Evolutionary conservation across 768 basidiomycete species (phyloP), one percentile per base, ranked within the genome.

Genomic region (Lepiota venenata): DNA sequence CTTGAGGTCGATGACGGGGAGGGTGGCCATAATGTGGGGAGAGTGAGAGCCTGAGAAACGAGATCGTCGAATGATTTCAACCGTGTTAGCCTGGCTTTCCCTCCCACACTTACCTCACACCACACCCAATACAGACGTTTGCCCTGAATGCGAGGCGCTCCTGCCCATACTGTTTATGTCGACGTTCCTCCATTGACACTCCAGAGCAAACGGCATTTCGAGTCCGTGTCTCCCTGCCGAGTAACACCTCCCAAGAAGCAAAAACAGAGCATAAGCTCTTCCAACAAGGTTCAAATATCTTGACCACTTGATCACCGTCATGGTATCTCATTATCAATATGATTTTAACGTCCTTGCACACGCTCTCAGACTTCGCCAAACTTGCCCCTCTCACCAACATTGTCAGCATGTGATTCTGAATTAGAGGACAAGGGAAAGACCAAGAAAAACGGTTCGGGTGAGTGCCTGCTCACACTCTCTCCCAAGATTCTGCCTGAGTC

Each of bases 1-100:
- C 51, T 77, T 65, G 59, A 86, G 76, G 63, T 78, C 79, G 59
- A 82, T 67, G 35, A 82, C 78, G 25, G 83, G 79, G 38, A 89
- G 74, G 51, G 88, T 82, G 20, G 53, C 27, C 87, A 90, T 89
- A 64, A 71, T 70, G 65, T 65, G 58, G 56, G 57, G 56, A 61
- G 60, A 45, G 54, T 63, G 62, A 61, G 66, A 66, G 63, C n/a
- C n/a, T n/a, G 63, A 59, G 60, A 43, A 52, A 32, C 44, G 35
- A 47, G n/a, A n/a, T n/a, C n/a, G n/a, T n/a, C n/a, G n/a, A n/a
- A n/a, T 22, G 18, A n/a, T 42, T 22, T 21, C 20, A 22, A 44
- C 27, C 14, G 15, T 16, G 27, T 25, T 20, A 14, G 12, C 42
- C 20, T 16, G 16, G 40, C 8, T 21, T 21, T 21, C 21, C 16